Evolutionary conservation across 2,329 filamentous ascomycete genomes (phyloP), one percentile per base, ranked within the genome.

Genomic region (Hysterium pulicare): DNA sequence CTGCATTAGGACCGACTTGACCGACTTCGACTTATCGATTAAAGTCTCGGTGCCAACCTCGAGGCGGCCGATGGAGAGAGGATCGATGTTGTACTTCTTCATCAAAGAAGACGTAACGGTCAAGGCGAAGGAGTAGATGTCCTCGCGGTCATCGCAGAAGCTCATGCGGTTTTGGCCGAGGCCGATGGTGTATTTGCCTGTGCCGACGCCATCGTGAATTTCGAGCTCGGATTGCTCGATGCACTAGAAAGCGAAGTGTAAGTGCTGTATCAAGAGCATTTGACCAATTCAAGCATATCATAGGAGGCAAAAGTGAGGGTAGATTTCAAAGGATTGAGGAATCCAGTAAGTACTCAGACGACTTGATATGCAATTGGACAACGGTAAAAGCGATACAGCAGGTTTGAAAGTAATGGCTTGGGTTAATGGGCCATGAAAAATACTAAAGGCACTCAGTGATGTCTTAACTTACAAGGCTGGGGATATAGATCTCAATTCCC

Each of bases 151-250:
- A 71, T 93, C 87, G 69, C 87, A 91, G 74, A 93, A 93, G 76
- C 83, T 84, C 87, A 93, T 93, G 75, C 87, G 89, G 66, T 86
- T 91, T 79, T 93, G 87, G 61, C 87, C 87, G 44, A 93, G 84
- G 69, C 87, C 87, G 72, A 93, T 91, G 62, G 87, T 93, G 78
- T 93, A 93, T 74, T 93, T 93, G 55, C 87, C 87, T 44, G 82
- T 69, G 67, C 79, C 79, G 61, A 88, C 86, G 67, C 86, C 87
- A 80, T 93, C 87, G 72, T 89, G 88, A 72, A 88, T 87, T 71
- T 91, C 87, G 50, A 93, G 80, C 68, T 90, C 86, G 44, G 75
- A 69, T 73, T 93, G 87, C 65, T 90, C 85, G 60, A 93, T 86
- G 72, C 88, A 93, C 87, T 91, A 48, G 11, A 41, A 31, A 37